A percentile compares a stretch with the other conserved stretches of the same genome.
These are phyloP conservation scores for Marasmius fiardii DNA, from an alignment of 1,284 basidiomycete species.

Conservation along the genomic window DNA sequence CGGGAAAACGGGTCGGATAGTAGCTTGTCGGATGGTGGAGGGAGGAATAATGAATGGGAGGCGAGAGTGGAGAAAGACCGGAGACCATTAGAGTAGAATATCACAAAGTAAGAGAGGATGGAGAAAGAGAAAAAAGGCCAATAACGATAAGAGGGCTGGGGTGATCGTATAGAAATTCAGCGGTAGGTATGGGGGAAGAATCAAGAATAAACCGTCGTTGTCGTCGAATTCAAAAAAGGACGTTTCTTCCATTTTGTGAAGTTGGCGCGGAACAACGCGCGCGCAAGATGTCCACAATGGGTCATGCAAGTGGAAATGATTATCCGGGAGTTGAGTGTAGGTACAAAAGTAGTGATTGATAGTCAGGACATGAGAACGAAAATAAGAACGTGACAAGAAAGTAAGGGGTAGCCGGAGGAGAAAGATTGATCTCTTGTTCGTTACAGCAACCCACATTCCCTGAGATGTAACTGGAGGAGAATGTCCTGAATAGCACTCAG, in stretches of 20 bases:
- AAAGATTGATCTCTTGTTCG: not conserved
- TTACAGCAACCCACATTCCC: slow-evolving; percentile 82
- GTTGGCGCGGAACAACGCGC: too few relatives aligned
- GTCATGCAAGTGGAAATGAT: not conserved
- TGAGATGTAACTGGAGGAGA: slow-evolving; percentile 77
- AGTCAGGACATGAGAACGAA: not conserved
- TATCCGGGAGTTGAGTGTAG: not conserved
- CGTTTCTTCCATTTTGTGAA: too few relatives aligned
- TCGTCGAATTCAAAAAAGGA: too few relatives aligned
- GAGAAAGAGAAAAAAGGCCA: not conserved
- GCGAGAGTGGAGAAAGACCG: not conserved
- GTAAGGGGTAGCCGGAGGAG: not conserved
- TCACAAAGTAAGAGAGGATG: not conserved
- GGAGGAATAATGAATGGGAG: not conserved
- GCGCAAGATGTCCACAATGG: too few relatives aligned
- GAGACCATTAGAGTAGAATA: not conserved
- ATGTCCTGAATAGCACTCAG: slow-evolving; percentile 82
- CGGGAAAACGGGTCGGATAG: too few relatives aligned
- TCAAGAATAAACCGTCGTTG: too few relatives aligned
- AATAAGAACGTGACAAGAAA: not conserved
- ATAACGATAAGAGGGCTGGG: not conserved
- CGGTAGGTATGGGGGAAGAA: not conserved
- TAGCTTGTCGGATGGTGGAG: not conserved
- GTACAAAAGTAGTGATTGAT: not conserved
- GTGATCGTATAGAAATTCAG: not conserved